Conservation (phyloP, 768 basidiomycete species). For the Fomitopsis serialis region DNA sequence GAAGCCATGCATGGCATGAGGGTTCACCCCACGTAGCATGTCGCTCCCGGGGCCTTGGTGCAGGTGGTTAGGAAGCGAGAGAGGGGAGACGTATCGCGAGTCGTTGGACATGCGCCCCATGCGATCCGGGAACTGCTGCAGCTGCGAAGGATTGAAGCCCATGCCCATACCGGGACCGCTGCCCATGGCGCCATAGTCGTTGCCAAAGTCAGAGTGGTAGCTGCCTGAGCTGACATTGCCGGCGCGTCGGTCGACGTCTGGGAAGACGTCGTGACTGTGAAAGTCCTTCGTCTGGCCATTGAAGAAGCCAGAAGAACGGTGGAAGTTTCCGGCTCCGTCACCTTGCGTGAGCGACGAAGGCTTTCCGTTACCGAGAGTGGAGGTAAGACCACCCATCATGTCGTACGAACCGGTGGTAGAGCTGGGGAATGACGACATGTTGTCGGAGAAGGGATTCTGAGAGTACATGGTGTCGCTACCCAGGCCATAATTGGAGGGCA, state of each 20-base stretch:
- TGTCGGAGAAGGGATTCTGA: constrained; percentile 54
- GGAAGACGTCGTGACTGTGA: constrained; percentile 42
- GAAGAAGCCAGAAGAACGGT: constrained; percentile 46
- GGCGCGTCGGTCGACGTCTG: constrained; percentile 61
- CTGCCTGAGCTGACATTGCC: constrained; percentile 37
- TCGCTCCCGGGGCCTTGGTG: constrained; percentile 44
- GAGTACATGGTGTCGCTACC: constrained; percentile 54
- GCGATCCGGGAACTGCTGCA: constrained; percentile 53
- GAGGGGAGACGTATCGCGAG: constrained; percentile 36
- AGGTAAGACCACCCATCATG: constrained; percentile 56
- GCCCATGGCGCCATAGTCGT: constrained; percentile 53
- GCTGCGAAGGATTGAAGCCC: constrained; percentile 30
- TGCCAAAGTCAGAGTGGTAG: constrained; percentile 54
- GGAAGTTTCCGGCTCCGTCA: constrained; percentile 55
- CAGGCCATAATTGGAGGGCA: constrained; percentile 50
- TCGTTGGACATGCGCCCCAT: constrained; percentile 19
- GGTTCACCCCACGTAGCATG: constrained; percentile 62
- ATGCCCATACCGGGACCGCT: constrained; percentile 45
- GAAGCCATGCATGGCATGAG: constrained; percentile 63
- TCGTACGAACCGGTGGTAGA: constrained; percentile 56
- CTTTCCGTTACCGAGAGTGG: constrained; percentile 68
- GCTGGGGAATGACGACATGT: constrained; percentile 51
- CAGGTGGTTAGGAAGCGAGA: constrained; percentile 46
- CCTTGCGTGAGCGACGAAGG: constrained; percentile 71
- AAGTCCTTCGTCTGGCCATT: constrained; percentile 47